These are phyloP conservation scores for Helotiales sp. DNA, from an alignment of 2,329 filamentous ascomycete genomes.

Conservation along the genomic window DNA sequence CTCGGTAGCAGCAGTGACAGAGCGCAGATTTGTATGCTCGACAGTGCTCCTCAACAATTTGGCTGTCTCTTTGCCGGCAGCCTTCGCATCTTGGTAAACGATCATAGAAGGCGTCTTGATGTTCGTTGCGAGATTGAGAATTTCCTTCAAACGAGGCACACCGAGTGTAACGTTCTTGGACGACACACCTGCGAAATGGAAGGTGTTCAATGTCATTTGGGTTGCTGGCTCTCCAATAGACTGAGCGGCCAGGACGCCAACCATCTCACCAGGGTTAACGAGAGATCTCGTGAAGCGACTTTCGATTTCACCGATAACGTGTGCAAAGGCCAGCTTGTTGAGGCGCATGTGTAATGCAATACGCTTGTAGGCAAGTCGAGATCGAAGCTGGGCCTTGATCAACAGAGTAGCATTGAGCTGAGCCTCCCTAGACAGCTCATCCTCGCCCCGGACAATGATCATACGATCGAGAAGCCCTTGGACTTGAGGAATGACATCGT, in stretches of 20 bases:
- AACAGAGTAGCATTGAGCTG: constrained; percentile 86
- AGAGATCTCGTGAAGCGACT: constrained; percentile 82
- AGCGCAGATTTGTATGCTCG: constrained; percentile 91
- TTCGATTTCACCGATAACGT: constrained; percentile 88
- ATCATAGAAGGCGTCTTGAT: constrained; percentile 99
- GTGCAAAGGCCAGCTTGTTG: constrained; percentile 89
- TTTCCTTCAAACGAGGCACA: constrained; percentile 99
- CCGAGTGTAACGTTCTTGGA: constrained; percentile 99
- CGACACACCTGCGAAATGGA: constrained; percentile 99
- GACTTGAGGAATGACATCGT: constrained; percentile 81
- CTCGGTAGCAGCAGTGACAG: constrained; percentile 87
- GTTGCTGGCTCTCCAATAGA: constrained; percentile 98
- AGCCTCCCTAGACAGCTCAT: constrained; percentile 80
- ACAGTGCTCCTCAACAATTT: constrained; percentile 86
- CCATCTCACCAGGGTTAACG: constrained; percentile 96
- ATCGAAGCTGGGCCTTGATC: constrained; percentile 89
- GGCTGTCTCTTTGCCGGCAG: constrained; percentile 73
- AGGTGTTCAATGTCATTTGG: constrained; percentile 99
- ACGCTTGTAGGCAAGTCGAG: constrained; percentile 88
- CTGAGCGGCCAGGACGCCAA: constrained; percentile 94
- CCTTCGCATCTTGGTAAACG: constrained; percentile 71
- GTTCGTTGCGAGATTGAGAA: constrained; percentile 95
- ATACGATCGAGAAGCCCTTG: constrained; percentile 73
- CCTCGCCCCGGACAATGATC: constrained; percentile 81
- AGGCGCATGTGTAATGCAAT: constrained; percentile 83